Evolutionary conservation across 129 eudicot genomes (phyloP).

Genomic region (Chrysanthemum seticuspe): DNA sequence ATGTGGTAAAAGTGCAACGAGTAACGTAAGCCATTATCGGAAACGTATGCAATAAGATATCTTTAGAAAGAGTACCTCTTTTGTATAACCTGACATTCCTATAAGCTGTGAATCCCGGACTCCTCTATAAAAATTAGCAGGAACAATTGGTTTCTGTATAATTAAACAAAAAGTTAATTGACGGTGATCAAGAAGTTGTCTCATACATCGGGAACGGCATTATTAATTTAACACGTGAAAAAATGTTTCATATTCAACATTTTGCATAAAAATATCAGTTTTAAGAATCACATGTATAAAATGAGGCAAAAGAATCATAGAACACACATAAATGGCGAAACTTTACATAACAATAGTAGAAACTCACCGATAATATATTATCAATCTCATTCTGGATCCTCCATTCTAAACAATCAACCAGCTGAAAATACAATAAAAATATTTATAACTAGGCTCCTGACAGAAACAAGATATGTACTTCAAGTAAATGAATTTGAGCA

Average conservation of each 20-base stretch:
- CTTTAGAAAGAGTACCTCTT: slow-evolving; percentile 51
- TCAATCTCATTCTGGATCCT: slow-evolving; percentile 91
- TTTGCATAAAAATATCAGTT: not conserved
- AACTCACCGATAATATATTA: slow-evolving; percentile 74
- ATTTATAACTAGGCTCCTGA: not conserved
- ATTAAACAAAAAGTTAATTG: slow-evolving; percentile 3
- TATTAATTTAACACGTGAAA: not conserved
- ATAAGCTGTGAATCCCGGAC: slow-evolving; percentile 90
- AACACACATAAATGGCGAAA: slow-evolving; percentile 7
- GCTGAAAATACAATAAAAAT: slow-evolving; percentile 36
- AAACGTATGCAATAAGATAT: not conserved
- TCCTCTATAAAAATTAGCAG: slow-evolving; percentile 67
- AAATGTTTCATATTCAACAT: slow-evolving; percentile 5
- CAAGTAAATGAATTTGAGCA: slow-evolving; percentile 13
- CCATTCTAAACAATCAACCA: slow-evolving; percentile 81
- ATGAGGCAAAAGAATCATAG: not conserved
- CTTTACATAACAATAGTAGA: slow-evolving; percentile 10
- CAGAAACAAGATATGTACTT: not conserved
- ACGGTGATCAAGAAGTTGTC: not conserved
- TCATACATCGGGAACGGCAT: not conserved
- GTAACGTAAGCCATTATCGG: not conserved
- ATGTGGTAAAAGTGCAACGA: not conserved
- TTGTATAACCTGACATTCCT: slow-evolving; percentile 92
- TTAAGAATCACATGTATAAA: slow-evolving; percentile 7
- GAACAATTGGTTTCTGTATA: slow-evolving; percentile 87